phyloP scores from a whole-genome alignment of 2,329 filamentous ascomycete genomes.

The Fusarium protoensiforme region DNA sequence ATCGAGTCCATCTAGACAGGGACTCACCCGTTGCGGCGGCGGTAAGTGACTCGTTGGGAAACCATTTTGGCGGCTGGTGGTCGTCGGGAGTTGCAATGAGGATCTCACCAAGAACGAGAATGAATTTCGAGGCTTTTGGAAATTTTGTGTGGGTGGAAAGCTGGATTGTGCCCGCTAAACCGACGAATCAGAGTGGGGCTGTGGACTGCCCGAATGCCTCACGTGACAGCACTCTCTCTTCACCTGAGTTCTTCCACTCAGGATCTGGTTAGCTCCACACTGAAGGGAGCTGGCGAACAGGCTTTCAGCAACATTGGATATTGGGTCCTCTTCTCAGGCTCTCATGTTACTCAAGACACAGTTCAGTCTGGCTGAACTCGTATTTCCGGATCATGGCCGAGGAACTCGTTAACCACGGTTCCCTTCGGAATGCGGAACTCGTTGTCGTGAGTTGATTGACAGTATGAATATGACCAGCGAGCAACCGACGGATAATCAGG shows the following conservation, averaged over 20 bases:
- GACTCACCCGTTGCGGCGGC: conserved; percentile 84
- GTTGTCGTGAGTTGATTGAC: conserved; percentile 3
- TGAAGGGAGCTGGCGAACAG: background rate
- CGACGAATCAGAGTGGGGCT: conserved; percentile 49
- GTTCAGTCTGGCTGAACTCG: background rate
- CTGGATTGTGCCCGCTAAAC: conserved; percentile 51
- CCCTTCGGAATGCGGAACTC: background rate
- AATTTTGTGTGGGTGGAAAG: conserved; percentile 56
- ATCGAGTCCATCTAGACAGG: conserved; percentile 34
- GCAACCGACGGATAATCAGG: conserved; percentile 5
- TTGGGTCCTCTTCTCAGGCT: background rate
- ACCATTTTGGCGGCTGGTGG: conserved; percentile 66
- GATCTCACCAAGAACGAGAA: conserved; percentile 49
- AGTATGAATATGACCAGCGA: background rate
- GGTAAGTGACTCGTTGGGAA: conserved; percentile 72
- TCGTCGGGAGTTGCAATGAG: conserved; percentile 49
- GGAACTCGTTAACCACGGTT: background rate
- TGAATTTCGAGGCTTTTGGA: conserved; percentile 55
- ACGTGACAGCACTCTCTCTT: conserved; percentile 31
- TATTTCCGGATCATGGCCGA: background rate
- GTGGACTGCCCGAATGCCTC: conserved; percentile 2
- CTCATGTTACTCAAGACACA: background rate
- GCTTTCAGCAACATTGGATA: conserved; percentile 1
- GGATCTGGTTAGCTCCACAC: background rate
- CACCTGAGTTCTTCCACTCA: background rate